Base-by-base conservation (phyloP, 768 basidiomycete genomes). In the Pleurotus pulmonarius region DNA sequence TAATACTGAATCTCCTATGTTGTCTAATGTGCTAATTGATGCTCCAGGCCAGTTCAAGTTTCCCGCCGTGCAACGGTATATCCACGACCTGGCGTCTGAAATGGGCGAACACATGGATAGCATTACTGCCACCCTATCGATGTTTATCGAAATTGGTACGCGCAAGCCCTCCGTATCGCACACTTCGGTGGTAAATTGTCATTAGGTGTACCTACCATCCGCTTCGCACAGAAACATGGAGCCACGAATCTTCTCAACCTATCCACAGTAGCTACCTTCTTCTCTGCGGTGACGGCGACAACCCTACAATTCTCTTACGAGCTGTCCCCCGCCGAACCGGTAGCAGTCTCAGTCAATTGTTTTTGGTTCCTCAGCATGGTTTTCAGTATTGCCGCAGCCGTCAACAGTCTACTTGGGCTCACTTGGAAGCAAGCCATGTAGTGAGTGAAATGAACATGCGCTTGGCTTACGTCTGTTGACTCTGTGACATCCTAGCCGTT, bases 371-470 rank as follows among this genome's bases (percentile, higher is more conserved):
- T 81, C 2, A 88, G 86, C 6, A 68, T 90, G 56, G 87, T 90
- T 3, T 89, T 90, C 70, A 87, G 85, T 59, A 88, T 89, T 57
- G 86, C 81, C 18, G 85, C 88, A 3, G 87, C 88, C 18, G 88
- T 90, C 43, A 90, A 89, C 68, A 85, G 83, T 66, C 70, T 89
- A n/a, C 73, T 90, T 12, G 88, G 87, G 45, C 69, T 90, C 48
- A 88, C 87, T 0, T 90, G 88, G 88, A 88, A 87, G 65, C 86
- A 88, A 64, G 87, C 88, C 0, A 88, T 89, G 86, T 90, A 90
- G 87, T 89, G 70, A 60, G 86, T 81, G 22, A 9, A 55, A 59
- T 52, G 4, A 1, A 54, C 47, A 51, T 34, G 48, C 34, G 24
- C 15, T 40, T 34, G 9, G 24, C 5, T 16, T 49, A 51, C 29